Percentiles rank a stretch among this genome's conserved stretches.
These are phyloP conservation scores for Chalciporus pseudorubinellus DNA, from an alignment of 768 basidiomycete species.

Conservation along the genomic window DNA sequence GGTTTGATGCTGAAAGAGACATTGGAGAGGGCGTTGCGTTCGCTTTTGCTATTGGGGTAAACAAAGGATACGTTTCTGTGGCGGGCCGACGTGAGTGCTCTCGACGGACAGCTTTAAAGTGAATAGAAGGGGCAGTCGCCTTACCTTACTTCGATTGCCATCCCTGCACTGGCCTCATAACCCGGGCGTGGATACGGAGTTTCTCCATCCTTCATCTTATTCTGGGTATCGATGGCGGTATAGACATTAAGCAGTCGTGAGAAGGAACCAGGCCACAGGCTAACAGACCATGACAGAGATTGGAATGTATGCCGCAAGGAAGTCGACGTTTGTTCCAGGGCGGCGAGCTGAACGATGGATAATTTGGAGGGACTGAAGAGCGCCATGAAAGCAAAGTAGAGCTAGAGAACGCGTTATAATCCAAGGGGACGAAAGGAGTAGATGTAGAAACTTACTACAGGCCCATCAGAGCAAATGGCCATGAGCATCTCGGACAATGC, in stretches of 20 bases:
- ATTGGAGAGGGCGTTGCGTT: slow-evolving; percentile 21
- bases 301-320: slow-evolving; percentile 24
- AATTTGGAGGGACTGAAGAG: slow-evolving; percentile 24
- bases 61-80: slow-evolving; percentile 49
- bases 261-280: slow-evolving; percentile 13
- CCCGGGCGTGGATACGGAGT: slow-evolving; percentile 23
- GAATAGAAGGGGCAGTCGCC: neutral
- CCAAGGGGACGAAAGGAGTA: neutral
- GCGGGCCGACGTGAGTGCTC: neutral
- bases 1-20: slow-evolving; percentile 31
- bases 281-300: slow-evolving; percentile 5
- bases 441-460: slow-evolving; percentile 11
- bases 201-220: slow-evolving; percentile 27
- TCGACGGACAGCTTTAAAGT: neutral
- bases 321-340: slow-evolving; percentile 26
- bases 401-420: slow-evolving; percentile 2
- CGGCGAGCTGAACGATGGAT: slow-evolving; percentile 31
- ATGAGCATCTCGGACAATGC: slow-evolving; percentile 6
- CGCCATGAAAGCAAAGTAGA: slow-evolving; percentile 31
- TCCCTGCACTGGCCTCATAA: slow-evolving; percentile 8
- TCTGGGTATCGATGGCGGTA: slow-evolving; percentile 15
- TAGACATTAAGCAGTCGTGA: slow-evolving; percentile 26
- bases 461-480: slow-evolving; percentile 14
- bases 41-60: slow-evolving; percentile 43
- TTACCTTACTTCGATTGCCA: slow-evolving; percentile 21